Percentiles rank a stretch among this genome's conserved stretches.
phyloP scores from a whole-genome alignment of 148 eudicot genomes.

The Rhododendron kiyosumense region DNA sequence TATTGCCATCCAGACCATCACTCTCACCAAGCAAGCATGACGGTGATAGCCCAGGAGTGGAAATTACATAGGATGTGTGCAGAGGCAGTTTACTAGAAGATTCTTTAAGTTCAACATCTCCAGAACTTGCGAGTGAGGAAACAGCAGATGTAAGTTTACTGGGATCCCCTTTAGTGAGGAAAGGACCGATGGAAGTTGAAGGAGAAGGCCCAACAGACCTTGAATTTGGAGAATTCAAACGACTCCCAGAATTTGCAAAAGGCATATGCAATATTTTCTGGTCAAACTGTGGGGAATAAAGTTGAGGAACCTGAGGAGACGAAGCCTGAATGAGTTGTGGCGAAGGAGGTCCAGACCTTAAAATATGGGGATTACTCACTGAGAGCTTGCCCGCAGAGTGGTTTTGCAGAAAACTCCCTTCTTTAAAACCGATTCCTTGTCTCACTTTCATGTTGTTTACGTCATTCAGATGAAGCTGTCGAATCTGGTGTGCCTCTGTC shows the following conservation, averaged over 20 bases:
- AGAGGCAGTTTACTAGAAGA: not conserved
- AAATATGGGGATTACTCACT: not conserved
- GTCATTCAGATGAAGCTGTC: not conserved
- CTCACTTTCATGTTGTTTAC: not conserved
- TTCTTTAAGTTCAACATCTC: not conserved
- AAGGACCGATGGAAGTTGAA: conserved; percentile 1
- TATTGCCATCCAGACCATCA: not conserved
- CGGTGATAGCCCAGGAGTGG: conserved; percentile 10
- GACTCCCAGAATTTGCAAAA: not conserved
- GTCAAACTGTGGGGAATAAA: not conserved
- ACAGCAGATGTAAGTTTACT: not conserved
- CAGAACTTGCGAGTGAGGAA: not conserved
- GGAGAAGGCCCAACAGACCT: not conserved
- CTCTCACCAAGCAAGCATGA: not conserved
- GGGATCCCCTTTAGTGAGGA: not conserved
- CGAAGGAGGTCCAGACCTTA: not conserved
- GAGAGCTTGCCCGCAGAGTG: not conserved
- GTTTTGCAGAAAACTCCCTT: conserved; percentile 4
- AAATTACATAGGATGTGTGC: not conserved
- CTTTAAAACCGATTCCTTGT: not conserved
- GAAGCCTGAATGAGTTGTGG: not conserved
- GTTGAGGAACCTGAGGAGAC: conserved; percentile 1
- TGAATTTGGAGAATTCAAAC: not conserved
- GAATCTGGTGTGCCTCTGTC: not conserved
- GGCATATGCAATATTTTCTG: not conserved